Percentiles rank a stretch among this genome's conserved stretches.
Conservation (phyloP, 2,329 filamentous ascomycete genomes). For the Ascochyta rabiei region DNA sequence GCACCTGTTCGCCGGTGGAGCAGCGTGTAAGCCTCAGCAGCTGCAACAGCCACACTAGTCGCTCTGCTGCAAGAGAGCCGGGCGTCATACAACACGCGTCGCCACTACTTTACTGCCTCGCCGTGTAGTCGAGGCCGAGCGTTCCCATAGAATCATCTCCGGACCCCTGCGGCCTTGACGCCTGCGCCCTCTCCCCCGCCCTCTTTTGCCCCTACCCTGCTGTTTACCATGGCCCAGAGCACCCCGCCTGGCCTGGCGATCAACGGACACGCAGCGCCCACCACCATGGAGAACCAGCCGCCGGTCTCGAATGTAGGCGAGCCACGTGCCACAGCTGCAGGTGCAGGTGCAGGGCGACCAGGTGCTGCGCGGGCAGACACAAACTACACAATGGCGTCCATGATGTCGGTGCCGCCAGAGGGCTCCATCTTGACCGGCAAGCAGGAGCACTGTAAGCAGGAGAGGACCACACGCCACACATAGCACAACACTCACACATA, state of each 20-base stretch:
- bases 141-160: not conserved
- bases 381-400: conserved; percentile 48
- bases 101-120: conserved; percentile 18
- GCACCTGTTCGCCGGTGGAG: conserved; percentile 11
- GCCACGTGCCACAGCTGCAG: conserved; percentile 2
- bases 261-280: conserved; percentile 41
- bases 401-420: conserved; percentile 56
- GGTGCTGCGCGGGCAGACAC: conserved; percentile 36
- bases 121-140: conserved; percentile 7
- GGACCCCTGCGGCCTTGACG: conserved; percentile 5
- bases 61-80: conserved; percentile 11
- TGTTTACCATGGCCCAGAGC: conserved; percentile 32
- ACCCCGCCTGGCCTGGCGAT: conserved; percentile 31
- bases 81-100: conserved; percentile 42
- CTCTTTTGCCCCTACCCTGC: conserved; percentile 10
- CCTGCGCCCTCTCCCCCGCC: conserved; percentile 2
- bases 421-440: conserved; percentile 82
- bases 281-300: conserved; percentile 36
- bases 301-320: conserved; percentile 27
- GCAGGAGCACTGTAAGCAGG: conserved; percentile 87
- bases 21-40: conserved; percentile 30
- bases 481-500: conserved; percentile 10
- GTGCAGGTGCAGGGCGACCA: conserved; percentile 23
- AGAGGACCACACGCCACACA: not conserved
- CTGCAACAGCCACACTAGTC: conserved; percentile 37